Evolutionary conservation across 495 filamentous ascomycete genomes (phyloP).

Genomic region (Penicillium flavigenum): DNA sequence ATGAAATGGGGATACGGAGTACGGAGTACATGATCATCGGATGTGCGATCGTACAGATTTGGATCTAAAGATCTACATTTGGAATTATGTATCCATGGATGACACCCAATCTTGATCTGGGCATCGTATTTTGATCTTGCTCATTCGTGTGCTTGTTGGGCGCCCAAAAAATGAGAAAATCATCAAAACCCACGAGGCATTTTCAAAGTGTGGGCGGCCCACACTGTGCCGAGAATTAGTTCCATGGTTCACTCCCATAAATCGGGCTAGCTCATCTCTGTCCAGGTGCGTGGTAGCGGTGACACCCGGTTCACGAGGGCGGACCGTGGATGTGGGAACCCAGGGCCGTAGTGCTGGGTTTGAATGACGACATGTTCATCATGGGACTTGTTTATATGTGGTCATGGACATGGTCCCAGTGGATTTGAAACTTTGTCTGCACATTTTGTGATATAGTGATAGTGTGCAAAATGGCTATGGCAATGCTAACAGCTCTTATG

Average conservation of each 20-base stretch:
- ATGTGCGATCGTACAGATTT: background rate
- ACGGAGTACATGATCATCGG: background rate
- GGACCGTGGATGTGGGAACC: slow-evolving; percentile 22
- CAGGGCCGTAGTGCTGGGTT: slow-evolving; percentile 22
- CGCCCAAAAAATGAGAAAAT: background rate
- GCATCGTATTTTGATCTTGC: background rate
- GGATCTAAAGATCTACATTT: background rate
- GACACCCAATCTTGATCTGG: no score
- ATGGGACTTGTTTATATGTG: background rate
- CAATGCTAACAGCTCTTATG: background rate
- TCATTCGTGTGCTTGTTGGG: background rate
- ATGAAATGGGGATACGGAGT: no score
- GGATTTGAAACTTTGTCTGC: background rate
- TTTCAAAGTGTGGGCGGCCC: slow-evolving; percentile 3
- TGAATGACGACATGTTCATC: slow-evolving; percentile 25
- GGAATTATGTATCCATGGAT: background rate
- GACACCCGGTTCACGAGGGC: slow-evolving; percentile 15
- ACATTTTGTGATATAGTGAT: background rate
- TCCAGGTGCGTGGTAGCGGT: background rate
- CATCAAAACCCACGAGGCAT: background rate
- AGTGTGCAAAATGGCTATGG: background rate
- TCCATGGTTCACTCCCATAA: slow-evolving; percentile 16
- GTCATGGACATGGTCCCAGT: slow-evolving; percentile 4
- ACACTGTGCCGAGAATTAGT: background rate
- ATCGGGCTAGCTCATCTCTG: slow-evolving; percentile 21